Base-by-base conservation (phyloP, 2,329 filamentous ascomycete genomes). In the Cytospora paraplurivora region DNA sequence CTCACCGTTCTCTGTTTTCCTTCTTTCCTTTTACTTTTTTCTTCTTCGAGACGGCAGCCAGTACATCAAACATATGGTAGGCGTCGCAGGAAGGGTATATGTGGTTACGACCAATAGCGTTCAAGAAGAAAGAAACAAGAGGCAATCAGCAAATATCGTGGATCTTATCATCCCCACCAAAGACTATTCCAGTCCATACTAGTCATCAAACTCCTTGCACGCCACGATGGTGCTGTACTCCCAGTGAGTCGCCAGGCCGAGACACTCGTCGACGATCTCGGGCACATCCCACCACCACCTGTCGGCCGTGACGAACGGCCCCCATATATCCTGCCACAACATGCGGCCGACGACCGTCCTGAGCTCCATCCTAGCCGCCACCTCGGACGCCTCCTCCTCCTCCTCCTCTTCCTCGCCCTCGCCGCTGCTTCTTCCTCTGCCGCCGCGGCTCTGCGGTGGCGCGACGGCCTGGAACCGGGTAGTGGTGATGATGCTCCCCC, bases 221-320 rank as follows among this genome's bases (percentile, higher is more conserved):
- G 81, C 84, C 62, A 85, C 78, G 63, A 88, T 82, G 21, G 84
- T 73, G 58, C 79, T 79, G 69, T 85, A 87, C 67, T 87, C 82
- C 84, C 85, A 88, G 61, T 78, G 77, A 0, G 85, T 88, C 5
- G 79, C 79, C 65, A 82, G 70, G 61, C 79, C 73, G 17, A 79
- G 70, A 65, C 85, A 88, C 71, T 88, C 85, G 49, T 81, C 76
- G 2, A 85, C 73, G 62, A 83, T 84, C 1, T 73, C 77, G 13
- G 76, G 72, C 37, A 87, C 81, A 50, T 88, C 83, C 85, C 85
- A 88, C 86, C 86, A 88, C 85, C 85, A 87, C 51, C 71, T 75
- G 7, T 78, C 72, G 0, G 77, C 78, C 3, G 76, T 78, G 10
- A 86, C 79, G 64, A 78, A 81, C 3, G 71, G 69, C 0, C 85